These are phyloP conservation scores for Monilinia fructigena DNA, from an alignment of 2,329 filamentous ascomycete species.

Conservation along the genomic window DNA sequence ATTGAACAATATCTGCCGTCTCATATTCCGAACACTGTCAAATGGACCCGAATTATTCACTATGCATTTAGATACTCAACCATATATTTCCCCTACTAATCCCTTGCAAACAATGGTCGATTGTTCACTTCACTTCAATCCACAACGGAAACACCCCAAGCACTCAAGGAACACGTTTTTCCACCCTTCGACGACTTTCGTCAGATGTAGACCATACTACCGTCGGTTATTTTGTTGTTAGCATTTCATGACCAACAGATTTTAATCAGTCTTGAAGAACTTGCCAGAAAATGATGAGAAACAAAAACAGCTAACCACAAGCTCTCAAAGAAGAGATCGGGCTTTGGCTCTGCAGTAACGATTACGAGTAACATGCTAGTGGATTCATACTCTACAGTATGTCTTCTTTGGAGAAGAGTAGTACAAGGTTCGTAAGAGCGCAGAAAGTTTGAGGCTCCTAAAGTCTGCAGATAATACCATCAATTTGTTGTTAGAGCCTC, in stretches of 20 bases:
- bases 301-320: not conserved
- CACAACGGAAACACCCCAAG: not conserved
- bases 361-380: not conserved
- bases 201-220: not conserved
- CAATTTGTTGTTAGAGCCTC: not conserved
- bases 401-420: not conserved
- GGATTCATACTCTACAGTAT: not conserved
- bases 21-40: not conserved
- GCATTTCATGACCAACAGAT: not conserved
- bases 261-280: not conserved
- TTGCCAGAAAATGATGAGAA: not conserved
- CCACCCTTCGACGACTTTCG: not conserved
- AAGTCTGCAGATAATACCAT: not conserved
- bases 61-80: not conserved
- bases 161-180: not conserved
- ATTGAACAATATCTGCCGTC: not conserved
- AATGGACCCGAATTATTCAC: not conserved
- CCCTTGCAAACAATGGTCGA: not conserved
- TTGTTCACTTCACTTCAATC: not conserved
- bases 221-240: conserved; percentile 6
- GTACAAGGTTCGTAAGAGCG: not conserved
- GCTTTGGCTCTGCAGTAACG: not conserved
- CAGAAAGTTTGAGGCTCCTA: not conserved
- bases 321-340: not conserved
- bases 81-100: not conserved